Base-by-base conservation (phyloP, 495 filamentous ascomycete genomes). In the Antarctomyces pellizariae region DNA sequence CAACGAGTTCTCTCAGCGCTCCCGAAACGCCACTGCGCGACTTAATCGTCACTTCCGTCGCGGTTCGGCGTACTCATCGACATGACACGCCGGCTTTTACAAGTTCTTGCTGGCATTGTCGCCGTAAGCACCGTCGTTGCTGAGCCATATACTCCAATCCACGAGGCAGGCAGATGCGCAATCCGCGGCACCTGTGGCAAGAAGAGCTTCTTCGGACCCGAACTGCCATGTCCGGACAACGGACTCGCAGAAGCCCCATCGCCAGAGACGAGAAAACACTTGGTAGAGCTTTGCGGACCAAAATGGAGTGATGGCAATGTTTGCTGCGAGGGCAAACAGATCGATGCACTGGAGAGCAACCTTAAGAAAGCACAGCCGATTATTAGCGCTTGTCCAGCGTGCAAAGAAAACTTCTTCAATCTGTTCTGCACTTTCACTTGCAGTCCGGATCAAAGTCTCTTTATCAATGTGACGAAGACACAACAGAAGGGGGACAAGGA, bases 351-450 rank as follows among this genome's bases (percentile, higher is more conserved):
- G 21, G 62, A 69, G 13, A 68, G 53, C 28, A 90, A 90, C 37
- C 59, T 97, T 27, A 67, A 77, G 38, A 73, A 74, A n/a, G 83
- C 79, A 1, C 75, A 83, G 39, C 58, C 67, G 28, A 71, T 97
- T 35, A 92, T 95, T 43, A 62, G 75, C 16, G 71, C 78, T 13
- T 97, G 86, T 50, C 86, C 86, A 7, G 86, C 86, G 14, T 97
- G 86, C 58, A 82, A 78, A 50, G 71, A 73, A 28, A 97, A 97
- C 53, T 97, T 97, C 50, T 92, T 75, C 60, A 82, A 95, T 54
- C 64, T 89, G 23, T 97, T 97, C 42, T 97, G 86, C 53, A 80
- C 78, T 3, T 91, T 97, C 36, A 93, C 82, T 11, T 97, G 86
- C 54, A 95, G 89, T 6, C 83, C 89, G 5, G 72, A 95, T 42